Evolutionary conservation across 805 yeast species (phyloP), one percentile per base, ranked within the genome.

Genomic region (Candida orba): DNA sequence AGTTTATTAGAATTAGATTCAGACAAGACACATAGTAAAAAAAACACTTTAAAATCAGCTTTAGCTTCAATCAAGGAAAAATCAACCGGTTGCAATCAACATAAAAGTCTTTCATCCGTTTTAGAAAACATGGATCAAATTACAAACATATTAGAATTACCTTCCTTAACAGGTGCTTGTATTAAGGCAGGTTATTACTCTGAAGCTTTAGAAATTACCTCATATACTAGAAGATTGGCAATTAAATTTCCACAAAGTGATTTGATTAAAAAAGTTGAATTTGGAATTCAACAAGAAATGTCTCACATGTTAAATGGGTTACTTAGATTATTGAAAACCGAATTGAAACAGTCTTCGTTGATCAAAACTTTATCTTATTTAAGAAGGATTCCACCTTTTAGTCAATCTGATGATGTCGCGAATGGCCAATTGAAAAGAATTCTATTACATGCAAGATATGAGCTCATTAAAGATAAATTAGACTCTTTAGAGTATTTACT

Each of bases 131-230:
- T 88, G 56, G 89, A 82, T 48, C 76, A 79, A 34, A 70, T 90
- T 10, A 73, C 83, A 47, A 95, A 86, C 53, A 73, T 90, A 9
- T 67, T 91, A 51, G 95, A 87, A 56, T 66, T 93, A 30, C 97
- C 99, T 1, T 73, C 95, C 2, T 61, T 91, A 39, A 80, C 91
- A 30, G 73, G 80, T 39, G 79, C 90, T n/a, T 87, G 97, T 62
- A 86, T 90, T 10, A 71, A 78, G 39, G 82, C 84, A 38, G 96
- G 96, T 0, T 85, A 84, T 56, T 93, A 90, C 58, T 84, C 88
- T 30, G 95, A 89, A 56, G 89, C 96, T 9, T 73, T 91, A 31
- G 95, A 91, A 59, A 75, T 91, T 13, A 83, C 89, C 12, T 74
- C 84, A 27, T 79, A 85, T 54, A 79, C 84, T 1, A 74, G 81